These are phyloP conservation scores for Taxawa tesnikishii DNA, from an alignment of 2,329 filamentous ascomycete genomes.

Conservation along the genomic window DNA sequence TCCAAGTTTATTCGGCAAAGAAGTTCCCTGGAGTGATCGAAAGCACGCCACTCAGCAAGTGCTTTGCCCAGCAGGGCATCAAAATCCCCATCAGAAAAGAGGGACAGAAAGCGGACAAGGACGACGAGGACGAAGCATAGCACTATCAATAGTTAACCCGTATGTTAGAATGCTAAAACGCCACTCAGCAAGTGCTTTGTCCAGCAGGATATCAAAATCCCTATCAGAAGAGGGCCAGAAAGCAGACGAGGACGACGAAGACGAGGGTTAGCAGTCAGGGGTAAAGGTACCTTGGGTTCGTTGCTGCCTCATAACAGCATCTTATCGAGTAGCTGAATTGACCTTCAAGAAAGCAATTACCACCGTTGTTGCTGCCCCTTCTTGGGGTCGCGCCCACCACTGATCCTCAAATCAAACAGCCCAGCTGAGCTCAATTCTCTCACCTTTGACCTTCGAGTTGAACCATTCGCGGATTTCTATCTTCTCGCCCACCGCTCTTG, in stretches of 20 bases:
- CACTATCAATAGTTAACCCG: too few species aligned
- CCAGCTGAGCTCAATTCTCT: constrained; percentile 31
- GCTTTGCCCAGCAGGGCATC: constrained; percentile 85
- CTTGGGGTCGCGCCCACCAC: too few species aligned
- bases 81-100: constrained; percentile 96
- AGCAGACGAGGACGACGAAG: constrained; percentile 28
- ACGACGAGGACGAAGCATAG: too few species aligned
- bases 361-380: too few species aligned
- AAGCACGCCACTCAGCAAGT: constrained; percentile 80
- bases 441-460: constrained; percentile 39
- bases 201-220: constrained; percentile 89
- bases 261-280: too few species aligned
- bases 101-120: constrained; percentile 38
- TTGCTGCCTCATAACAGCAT: too few species aligned
- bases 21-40: constrained; percentile 97
- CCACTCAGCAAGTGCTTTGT: constrained; percentile 85
- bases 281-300: too few species aligned
- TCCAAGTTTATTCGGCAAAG: constrained; percentile 93
- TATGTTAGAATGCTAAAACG: too few species aligned
- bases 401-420: too few species aligned
- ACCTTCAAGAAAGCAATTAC: too few species aligned
- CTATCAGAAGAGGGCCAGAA: constrained; percentile 65
- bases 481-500: constrained; percentile 24
- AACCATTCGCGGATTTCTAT: constrained; percentile 46
- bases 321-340: too few species aligned